Conservation (phyloP, 23 red algal genomes). For the Gracilaria gracilis region DNA sequence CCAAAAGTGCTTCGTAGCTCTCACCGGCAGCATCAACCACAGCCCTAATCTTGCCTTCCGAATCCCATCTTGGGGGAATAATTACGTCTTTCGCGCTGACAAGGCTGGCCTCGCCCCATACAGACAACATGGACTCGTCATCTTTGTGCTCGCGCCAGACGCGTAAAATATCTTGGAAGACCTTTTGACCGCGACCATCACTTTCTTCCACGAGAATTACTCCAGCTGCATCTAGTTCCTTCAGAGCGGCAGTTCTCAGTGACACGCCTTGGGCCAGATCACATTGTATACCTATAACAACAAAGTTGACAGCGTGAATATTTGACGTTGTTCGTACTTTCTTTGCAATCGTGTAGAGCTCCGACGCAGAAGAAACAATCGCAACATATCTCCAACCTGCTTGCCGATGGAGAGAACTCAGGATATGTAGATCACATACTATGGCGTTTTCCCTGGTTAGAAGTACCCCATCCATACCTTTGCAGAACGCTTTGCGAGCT, state of each 20-base stretch:
- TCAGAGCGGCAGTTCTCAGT: not conserved
- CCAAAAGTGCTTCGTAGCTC: not conserved
- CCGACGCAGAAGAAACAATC: slow-evolving; percentile 18
- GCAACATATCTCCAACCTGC: slow-evolving; percentile 32
- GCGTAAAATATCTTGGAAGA: slow-evolving; percentile 13
- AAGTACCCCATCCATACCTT: slow-evolving; percentile 9
- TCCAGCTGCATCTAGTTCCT: slow-evolving; percentile 14
- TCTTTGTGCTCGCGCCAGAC: not conserved
- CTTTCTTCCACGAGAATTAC: slow-evolving; percentile 16
- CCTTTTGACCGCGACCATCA: not conserved
- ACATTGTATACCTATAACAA: slow-evolving; percentile 20
- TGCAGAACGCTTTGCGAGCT: not conserved
- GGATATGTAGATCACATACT: slow-evolving; percentile 20
- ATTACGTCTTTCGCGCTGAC: slow-evolving; percentile 40
- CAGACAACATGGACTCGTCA: slow-evolving; percentile 12
- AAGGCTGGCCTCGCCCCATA: slow-evolving; percentile 33
- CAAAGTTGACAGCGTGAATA: slow-evolving; percentile 8
- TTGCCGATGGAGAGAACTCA: not conserved
- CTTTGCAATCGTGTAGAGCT: slow-evolving; percentile 26
- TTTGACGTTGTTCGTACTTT: not conserved
- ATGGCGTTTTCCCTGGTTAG: slow-evolving; percentile 1
- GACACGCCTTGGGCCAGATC: slow-evolving; percentile 20
- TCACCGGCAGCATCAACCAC: slow-evolving; percentile 40
- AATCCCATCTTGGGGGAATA: slow-evolving; percentile 60
- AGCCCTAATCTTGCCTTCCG: slow-evolving; percentile 56